Evolutionary conservation across 2,329 filamentous ascomycete genomes (phyloP).

Genomic region (Pseudocercospora vitis): DNA sequence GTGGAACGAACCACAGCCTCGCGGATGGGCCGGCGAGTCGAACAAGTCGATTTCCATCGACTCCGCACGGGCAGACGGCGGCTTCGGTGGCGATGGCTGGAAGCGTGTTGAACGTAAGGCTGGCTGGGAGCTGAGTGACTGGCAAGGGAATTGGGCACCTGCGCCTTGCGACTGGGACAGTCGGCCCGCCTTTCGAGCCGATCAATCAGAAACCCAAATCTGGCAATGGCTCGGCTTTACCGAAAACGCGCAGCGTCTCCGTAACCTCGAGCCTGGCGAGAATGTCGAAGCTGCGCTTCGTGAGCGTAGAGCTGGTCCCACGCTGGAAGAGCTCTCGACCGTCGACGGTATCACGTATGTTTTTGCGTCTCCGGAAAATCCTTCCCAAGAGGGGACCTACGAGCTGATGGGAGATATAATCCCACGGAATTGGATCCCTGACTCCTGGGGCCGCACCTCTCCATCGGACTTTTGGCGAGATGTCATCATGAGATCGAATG

Average conservation of each 20-base stretch:
- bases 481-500: constrained; percentile 23
- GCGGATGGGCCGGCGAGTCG: constrained; percentile 14
- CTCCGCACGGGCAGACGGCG: constrained; percentile 22
- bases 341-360: constrained; percentile 23
- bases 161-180: constrained; percentile 50
- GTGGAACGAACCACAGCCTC: constrained; percentile 9
- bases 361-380: constrained; percentile 17
- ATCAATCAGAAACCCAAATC: constrained; percentile 30
- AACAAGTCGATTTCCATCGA: constrained; percentile 14
- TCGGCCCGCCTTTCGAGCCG: constrained; percentile 32
- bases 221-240: constrained; percentile 30
- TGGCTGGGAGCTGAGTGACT: constrained; percentile 37
- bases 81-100: constrained; percentile 17
- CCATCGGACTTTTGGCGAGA: constrained; percentile 34
- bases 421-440: constrained; percentile 37
- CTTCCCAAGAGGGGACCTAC: constrained; percentile 4
- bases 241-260: constrained; percentile 10
- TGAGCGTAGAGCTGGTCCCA: constrained; percentile 1
- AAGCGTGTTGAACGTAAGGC: constrained; percentile 14
- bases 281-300: constrained; percentile 7
- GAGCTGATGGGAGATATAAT: constrained; percentile 30
- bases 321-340: constrained; percentile 14
- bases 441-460: constrained; percentile 21
- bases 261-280: constrained; percentile 4
- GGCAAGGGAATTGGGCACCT: constrained; percentile 49